Base-by-base conservation (phyloP, 2,329 filamentous ascomycete genomes). In the Pestalotiopsis sp. region DNA sequence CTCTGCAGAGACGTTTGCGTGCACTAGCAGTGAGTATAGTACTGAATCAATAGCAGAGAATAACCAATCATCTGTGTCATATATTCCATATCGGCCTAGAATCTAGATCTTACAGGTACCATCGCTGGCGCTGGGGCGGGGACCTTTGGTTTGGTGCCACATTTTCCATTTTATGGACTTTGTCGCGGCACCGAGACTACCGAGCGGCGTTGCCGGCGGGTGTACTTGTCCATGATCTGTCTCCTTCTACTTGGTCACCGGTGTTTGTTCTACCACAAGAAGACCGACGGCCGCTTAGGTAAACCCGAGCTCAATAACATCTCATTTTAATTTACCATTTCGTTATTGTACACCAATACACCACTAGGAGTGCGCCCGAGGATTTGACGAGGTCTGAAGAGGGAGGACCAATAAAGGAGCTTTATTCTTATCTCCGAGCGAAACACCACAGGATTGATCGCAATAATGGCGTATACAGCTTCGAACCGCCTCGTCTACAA, bases 401-500 rank as follows among this genome's bases (percentile, higher is more conserved):
- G 20, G 45, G 11, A n/a, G 7, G 20, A n/a, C 45, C 45, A 52
- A 52, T 20, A 17, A 9, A 52, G 45, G 45, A 52, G 11, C 45
- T 52, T 52, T 52, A 11, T 52, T 36, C 31, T 52, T 52, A 52
- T 52, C 45, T 52, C 45, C 45, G 45, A 52, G 31, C 31, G 31
- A 36, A 36, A 58, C 52, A 58, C 20, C 9, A 27, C 27, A 27
- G 7, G 14, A 7, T 36, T 13, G 14, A 13, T 41, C 36, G 9
- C 6, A n/a, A 66, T 23, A 45, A 66, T 66, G 63, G 41, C 64
- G 31, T 63, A 67, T 13, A 36, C 66, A 52, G 12, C 27, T 20
- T 68, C 27, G 5, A 52, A 57, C 71, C 70, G n/a, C n/a, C 27
- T 66, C 14, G 72, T 78, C 23, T 79, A 79, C 73, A 78, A 78